Evolutionary conservation across 768 basidiomycete genomes (phyloP).

Genomic region (Basidioascus undulatus): DNA sequence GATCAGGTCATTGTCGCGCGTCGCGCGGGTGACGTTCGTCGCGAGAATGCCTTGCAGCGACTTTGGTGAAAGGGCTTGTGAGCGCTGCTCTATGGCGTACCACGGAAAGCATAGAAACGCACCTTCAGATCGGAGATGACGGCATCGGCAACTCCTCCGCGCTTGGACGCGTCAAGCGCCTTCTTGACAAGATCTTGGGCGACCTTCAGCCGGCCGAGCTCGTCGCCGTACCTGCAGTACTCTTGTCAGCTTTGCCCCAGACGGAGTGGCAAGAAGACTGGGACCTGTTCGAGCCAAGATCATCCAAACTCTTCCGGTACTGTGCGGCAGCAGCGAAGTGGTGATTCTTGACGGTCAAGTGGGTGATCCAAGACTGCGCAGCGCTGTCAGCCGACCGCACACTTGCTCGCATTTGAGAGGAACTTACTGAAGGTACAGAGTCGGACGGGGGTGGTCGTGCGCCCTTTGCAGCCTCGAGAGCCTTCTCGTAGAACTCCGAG

Average conservation of each 20-base stretch:
- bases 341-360: constrained; percentile 52
- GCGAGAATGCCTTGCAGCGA: constrained; percentile 49
- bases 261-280: constrained; percentile 14
- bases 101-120: constrained; percentile 4
- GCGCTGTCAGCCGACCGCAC: too few relatives aligned
- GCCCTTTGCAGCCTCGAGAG: constrained; percentile 18
- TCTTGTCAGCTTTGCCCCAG: not conserved
- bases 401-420: too few relatives aligned
- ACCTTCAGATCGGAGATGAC: constrained; percentile 67
- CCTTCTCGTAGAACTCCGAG: constrained; percentile 37
- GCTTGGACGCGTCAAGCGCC: constrained; percentile 41
- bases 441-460: constrained; percentile 14
- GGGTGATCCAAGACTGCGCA: constrained; percentile 55
- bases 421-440: constrained; percentile 11
- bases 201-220: constrained; percentile 49
- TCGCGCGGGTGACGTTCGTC: constrained; percentile 40
- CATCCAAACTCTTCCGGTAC: constrained; percentile 68
- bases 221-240: constrained; percentile 48
- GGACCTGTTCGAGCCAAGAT: constrained; percentile 34
- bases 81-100: not conserved
- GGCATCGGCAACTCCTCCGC: constrained; percentile 32
- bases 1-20: constrained; percentile 82
- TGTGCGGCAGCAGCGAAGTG: constrained; percentile 82
- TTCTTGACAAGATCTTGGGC: constrained; percentile 44
- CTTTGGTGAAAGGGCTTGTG: constrained; percentile 21